A percentile compares a stretch with the other conserved stretches of the same genome.
Conservation (phyloP, 164 flowering plant species). For the Tetrastigma voinierianum region DNA sequence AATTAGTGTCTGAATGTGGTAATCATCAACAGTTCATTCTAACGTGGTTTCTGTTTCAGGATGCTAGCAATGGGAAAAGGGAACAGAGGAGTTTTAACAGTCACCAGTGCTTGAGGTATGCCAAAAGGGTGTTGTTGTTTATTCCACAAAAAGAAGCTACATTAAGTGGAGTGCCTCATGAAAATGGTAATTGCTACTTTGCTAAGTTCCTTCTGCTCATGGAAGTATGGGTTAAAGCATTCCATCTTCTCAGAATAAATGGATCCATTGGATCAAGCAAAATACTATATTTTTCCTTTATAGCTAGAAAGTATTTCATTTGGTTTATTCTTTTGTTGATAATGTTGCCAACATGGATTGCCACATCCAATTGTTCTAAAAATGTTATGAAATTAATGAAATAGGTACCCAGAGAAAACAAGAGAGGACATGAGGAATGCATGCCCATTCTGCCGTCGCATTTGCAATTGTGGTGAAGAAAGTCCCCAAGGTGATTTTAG, state of each 20-base stretch:
- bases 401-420: conserved; percentile 69
- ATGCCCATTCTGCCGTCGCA: conserved; percentile 74
- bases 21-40: conserved; percentile 5
- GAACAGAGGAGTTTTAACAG: conserved; percentile 40
- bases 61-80: conserved; percentile 9
- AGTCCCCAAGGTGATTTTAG: conserved; percentile 43
- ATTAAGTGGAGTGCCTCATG: conserved; percentile 49
- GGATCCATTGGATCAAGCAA: background rate
- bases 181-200: conserved; percentile 49
- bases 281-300: no score
- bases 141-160: conserved; percentile 56
- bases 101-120: conserved; percentile 57
- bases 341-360: background rate
- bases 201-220: conserved; percentile 5
- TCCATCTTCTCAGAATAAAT: background rate
- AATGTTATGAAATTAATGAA: conserved; percentile 13
- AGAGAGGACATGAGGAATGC: conserved; percentile 43
- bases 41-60: conserved; percentile 24
- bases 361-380: background rate
- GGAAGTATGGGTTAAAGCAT: background rate
- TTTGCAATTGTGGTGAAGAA: conserved; percentile 83
- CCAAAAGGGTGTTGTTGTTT: conserved; percentile 37
- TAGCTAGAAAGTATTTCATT: background rate
- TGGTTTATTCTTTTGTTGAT: background rate
- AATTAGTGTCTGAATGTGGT: no score